A percentile compares a stretch with the other conserved stretches of the same genome.
phyloP scores from a whole-genome alignment of 495 filamentous ascomycete genomes.

The Aspergillus biplanus region DNA sequence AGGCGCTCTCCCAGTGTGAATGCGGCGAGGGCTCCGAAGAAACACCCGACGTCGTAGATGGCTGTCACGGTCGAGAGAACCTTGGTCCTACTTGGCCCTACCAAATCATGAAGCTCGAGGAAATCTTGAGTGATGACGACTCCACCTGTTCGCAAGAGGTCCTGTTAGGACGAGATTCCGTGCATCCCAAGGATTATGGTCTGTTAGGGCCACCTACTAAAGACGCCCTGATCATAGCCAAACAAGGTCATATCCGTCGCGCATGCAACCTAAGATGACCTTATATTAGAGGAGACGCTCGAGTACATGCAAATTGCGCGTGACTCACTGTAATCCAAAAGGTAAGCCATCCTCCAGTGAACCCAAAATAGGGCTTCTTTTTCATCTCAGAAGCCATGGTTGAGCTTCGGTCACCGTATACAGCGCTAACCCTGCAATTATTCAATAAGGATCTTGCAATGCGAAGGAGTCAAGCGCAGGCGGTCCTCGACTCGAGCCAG shows the following conservation, averaged over 20 bases:
- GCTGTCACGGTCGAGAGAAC: constrained; percentile 62
- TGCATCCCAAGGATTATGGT: constrained; percentile 5
- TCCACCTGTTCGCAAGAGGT: constrained; percentile 38
- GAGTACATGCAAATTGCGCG: neutral
- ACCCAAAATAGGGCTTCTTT: constrained; percentile 57
- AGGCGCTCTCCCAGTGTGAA: constrained; percentile 59
- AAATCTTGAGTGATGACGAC: constrained; percentile 61
- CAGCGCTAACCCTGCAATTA: neutral
- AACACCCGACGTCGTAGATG: constrained; percentile 65
- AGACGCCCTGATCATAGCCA: constrained; percentile 64
- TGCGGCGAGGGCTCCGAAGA: constrained; percentile 58
- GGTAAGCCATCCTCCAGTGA: constrained; percentile 60
- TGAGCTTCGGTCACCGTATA: neutral
- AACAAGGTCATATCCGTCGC: constrained; percentile 62
- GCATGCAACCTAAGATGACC: constrained; percentile 46
- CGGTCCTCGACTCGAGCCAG: no score
- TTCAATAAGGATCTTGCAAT: no score
- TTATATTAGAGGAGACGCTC: neutral
- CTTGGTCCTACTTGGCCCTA: constrained; percentile 51
- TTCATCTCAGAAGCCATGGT: neutral
- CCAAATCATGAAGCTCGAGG: constrained; percentile 53
- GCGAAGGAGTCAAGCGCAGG: no score
- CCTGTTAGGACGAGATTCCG: constrained; percentile 1
- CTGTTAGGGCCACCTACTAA: constrained; percentile 34
- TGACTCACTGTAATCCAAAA: constrained; percentile 59